A percentile compares a stretch with the other conserved stretches of the same genome.
phyloP scores from a whole-genome alignment of 345 rosid genomes.

The Raphanus sativus region DNA sequence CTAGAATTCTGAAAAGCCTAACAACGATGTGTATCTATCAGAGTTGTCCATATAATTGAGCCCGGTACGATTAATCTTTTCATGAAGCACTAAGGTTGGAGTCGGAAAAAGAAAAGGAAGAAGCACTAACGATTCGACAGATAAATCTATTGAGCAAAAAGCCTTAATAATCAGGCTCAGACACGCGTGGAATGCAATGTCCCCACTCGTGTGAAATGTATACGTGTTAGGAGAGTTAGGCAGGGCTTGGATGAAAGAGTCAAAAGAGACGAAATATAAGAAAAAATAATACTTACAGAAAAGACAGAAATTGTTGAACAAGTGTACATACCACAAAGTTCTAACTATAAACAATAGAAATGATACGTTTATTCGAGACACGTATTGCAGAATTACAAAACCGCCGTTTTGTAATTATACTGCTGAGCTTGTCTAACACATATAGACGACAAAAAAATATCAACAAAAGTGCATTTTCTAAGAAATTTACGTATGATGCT shows the following conservation, averaged over 20 bases:
- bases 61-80: slow-evolving; percentile 2
- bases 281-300: background rate
- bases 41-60: slow-evolving; percentile 18
- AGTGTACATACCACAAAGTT: slow-evolving; percentile 36
- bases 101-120: background rate
- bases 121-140: slow-evolving; percentile 23
- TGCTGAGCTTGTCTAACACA: background rate
- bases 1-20: slow-evolving; percentile 35
- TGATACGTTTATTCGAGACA: slow-evolving; percentile 2
- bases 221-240: slow-evolving; percentile 37
- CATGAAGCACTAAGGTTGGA: slow-evolving; percentile 24
- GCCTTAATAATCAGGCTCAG: background rate
- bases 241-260: slow-evolving; percentile 15
- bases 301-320: slow-evolving; percentile 22
- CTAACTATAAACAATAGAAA: background rate
- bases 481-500: background rate
- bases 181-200: slow-evolving; percentile 25
- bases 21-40: slow-evolving; percentile 31
- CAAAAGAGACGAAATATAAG: slow-evolving; percentile 4
- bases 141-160: background rate
- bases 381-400: slow-evolving; percentile 1
- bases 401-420: background rate
- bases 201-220: slow-evolving; percentile 22
- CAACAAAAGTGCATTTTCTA: background rate
- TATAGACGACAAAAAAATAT: background rate